These are phyloP conservation scores for Sugiyamaella grinbergsii DNA, from an alignment of 1,139 yeast species.

Conservation along the genomic window DNA sequence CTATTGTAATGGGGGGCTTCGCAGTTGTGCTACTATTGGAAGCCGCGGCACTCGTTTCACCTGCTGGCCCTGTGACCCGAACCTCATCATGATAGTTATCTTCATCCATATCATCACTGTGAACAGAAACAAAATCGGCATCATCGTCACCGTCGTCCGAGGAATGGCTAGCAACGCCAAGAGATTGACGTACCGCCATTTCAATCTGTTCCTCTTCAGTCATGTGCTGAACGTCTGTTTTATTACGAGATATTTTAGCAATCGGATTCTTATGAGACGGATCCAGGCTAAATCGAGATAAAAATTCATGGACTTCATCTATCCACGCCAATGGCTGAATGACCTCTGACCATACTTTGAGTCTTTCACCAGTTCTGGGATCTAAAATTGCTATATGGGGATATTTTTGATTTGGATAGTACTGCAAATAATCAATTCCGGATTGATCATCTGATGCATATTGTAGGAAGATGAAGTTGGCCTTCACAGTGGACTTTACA, in stretches of 20 bases:
- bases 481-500: constrained; percentile 64
- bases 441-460: constrained; percentile 75
- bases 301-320: constrained; percentile 46
- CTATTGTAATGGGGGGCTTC: not conserved
- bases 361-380: constrained; percentile 92
- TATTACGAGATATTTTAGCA: constrained; percentile 36
- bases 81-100: constrained; percentile 20
- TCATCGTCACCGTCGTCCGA: constrained; percentile 20
- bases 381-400: constrained; percentile 94
- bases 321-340: constrained; percentile 63
- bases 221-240: constrained; percentile 44
- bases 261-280: constrained; percentile 71
- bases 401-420: constrained; percentile 65
- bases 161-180: constrained; percentile 40
- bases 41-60: not conserved
- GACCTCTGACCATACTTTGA: constrained; percentile 67
- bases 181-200: constrained; percentile 71
- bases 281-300: constrained; percentile 64
- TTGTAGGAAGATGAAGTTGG: constrained; percentile 70
- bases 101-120: constrained; percentile 19
- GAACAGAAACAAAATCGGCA: constrained; percentile 20
- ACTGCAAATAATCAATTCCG: constrained; percentile 69
- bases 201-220: constrained; percentile 86
- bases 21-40: not conserved
- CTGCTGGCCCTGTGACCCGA: constrained; percentile 16